These are phyloP conservation scores for Cocos nucifera DNA, from an alignment of 176 grass and related monocot species.

Conservation along the genomic window DNA sequence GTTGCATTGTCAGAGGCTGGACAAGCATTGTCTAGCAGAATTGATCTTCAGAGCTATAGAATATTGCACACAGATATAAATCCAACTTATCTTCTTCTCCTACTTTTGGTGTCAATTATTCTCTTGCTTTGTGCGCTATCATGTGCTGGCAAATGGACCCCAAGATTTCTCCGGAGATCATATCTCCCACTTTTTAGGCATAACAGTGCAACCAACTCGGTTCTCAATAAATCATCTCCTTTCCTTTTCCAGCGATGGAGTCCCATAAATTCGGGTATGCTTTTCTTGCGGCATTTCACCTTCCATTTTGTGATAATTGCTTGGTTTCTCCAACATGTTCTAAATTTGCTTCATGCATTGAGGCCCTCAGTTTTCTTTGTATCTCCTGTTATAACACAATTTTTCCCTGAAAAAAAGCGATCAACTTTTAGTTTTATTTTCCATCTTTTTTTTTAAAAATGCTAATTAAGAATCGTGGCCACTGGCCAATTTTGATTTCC, in stretches of 20 bases:
- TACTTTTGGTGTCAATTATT: constrained; percentile 62
- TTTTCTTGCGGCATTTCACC: constrained; percentile 1
- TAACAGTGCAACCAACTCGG: constrained; percentile 38
- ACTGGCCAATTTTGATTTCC: too few species aligned
- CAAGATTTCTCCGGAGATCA: constrained; percentile 67
- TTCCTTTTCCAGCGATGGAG: constrained; percentile 83
- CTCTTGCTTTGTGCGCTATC: constrained; percentile 59
- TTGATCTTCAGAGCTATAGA: constrained; percentile 62
- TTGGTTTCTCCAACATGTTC: too few species aligned
- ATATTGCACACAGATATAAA: constrained; percentile 58
- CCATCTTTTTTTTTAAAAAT: too few species aligned
- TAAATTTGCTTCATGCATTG: too few species aligned
- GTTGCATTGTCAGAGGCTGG: constrained; percentile 84
- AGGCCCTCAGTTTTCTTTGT: too few species aligned
- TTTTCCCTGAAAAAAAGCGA: too few species aligned
- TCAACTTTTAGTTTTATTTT: too few species aligned
- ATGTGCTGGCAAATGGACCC: constrained; percentile 53
- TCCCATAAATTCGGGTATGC: constrained; percentile 66
- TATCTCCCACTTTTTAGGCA: constrained; percentile 78
- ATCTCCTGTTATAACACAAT: too few species aligned
- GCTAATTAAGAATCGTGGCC: too few species aligned
- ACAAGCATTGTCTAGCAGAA: constrained; percentile 45
- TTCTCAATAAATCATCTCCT: constrained; percentile 42
- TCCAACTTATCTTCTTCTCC: constrained; percentile 55
- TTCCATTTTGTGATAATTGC: neutral